These are phyloP conservation scores for Prunus armeniaca DNA, from an alignment of 306 rosid species.

Conservation along the genomic window DNA sequence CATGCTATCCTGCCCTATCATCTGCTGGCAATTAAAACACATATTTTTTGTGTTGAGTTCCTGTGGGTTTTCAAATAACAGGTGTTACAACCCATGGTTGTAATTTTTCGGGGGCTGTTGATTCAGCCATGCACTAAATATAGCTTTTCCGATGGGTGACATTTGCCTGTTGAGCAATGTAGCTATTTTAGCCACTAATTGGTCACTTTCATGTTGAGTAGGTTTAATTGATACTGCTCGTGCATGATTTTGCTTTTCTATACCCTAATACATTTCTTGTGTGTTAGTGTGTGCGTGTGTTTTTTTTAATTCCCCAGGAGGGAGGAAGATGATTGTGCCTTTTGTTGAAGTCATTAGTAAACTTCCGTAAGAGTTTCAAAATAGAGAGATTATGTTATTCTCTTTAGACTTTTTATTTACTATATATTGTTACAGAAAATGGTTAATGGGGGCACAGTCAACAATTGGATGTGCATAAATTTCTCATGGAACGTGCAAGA, in stretches of 20 bases:
- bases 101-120: neutral
- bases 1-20: neutral
- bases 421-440: constrained; percentile 64
- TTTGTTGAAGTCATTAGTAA: neutral
- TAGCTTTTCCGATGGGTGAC: neutral
- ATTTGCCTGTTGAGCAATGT: neutral
- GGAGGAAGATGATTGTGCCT: neutral
- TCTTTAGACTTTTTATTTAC: neutral
- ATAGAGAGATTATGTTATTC: neutral
- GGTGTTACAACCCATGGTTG: neutral
- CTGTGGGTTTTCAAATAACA: neutral
- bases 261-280: neutral
- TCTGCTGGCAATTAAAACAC: neutral
- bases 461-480: constrained; percentile 83
- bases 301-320: neutral
- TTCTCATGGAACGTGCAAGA: constrained; percentile 82
- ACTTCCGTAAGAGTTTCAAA: neutral
- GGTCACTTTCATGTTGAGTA: neutral
- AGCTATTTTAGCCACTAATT: neutral
- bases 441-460: constrained; percentile 93
- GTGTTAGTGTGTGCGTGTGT: neutral
- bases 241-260: neutral
- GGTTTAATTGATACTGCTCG: neutral
- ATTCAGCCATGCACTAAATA: neutral
- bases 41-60: neutral